phyloP scores from a whole-genome alignment of 257 asterid genomes.

The Capsicum pubescens region DNA sequence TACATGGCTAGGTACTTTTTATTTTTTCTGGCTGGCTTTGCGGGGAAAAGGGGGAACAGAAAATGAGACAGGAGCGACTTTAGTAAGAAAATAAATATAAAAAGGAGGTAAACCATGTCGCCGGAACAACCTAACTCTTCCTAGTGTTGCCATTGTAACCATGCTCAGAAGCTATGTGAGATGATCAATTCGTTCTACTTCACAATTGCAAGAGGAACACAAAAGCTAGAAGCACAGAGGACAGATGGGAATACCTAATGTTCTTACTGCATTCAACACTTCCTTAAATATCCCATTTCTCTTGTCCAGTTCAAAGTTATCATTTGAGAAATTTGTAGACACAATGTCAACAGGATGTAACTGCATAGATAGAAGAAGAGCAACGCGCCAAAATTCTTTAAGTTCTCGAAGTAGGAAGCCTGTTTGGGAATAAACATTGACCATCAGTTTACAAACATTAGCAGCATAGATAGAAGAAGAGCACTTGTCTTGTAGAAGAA shows the following conservation, averaged over 20 bases:
- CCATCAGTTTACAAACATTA: conserved; percentile 5
- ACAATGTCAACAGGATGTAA: conserved; percentile 51
- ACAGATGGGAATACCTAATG: conserved; percentile 53
- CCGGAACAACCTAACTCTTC: neutral
- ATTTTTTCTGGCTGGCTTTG: neutral
- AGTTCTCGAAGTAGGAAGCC: conserved; percentile 83
- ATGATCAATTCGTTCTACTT: neutral
- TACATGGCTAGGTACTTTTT: neutral
- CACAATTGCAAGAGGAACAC: conserved; percentile 5
- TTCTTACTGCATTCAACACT: conserved; percentile 53
- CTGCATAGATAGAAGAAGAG: conserved; percentile 65
- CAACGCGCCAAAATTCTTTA: conserved; percentile 79
- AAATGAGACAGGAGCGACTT: neutral
- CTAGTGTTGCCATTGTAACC: neutral
- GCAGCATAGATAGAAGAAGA: neutral
- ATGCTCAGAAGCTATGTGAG: neutral
- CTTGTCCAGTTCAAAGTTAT: conserved; percentile 47
- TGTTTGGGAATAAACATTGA: conserved; percentile 33
- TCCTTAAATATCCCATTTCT: conserved; percentile 48
- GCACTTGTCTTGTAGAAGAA: conserved; percentile 22
- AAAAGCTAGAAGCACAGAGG: conserved; percentile 1
- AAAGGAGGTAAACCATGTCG: neutral
- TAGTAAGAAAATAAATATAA: neutral
- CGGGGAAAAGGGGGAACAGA: neutral
- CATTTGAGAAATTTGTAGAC: conserved; percentile 31